These are phyloP conservation scores for Pleurotus tuber-regium DNA, from an alignment of 768 basidiomycete species.

Conservation along the genomic window DNA sequence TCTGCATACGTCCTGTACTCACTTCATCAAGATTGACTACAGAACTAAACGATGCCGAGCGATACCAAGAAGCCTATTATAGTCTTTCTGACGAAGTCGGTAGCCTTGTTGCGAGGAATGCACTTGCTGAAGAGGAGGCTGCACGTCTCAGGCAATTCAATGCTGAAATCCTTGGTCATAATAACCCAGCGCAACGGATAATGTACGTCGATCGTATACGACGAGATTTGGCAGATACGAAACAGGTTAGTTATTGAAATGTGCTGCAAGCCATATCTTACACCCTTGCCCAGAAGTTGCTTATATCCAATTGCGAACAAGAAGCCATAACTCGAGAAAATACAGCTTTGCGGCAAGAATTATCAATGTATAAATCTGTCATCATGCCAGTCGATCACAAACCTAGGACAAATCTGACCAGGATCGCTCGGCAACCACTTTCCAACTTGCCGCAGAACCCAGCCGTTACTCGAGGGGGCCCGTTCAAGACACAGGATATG, in stretches of 20 bases:
- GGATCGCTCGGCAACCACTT: constrained; percentile 47
- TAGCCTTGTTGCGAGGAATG: constrained; percentile 64
- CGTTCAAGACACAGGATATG: background rate
- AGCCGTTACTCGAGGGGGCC: background rate
- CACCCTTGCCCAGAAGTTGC: constrained; percentile 40
- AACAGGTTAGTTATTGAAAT: constrained; percentile 59
- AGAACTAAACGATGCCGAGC: constrained; percentile 59
- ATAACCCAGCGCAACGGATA: constrained; percentile 83
- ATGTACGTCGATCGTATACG: constrained; percentile 84
- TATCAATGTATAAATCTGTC: constrained; percentile 62
- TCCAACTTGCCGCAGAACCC: constrained; percentile 34
- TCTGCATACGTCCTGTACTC: constrained; percentile 6
- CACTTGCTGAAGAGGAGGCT: constrained; percentile 79
- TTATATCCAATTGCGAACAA: constrained; percentile 43
- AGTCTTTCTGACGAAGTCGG: constrained; percentile 62
- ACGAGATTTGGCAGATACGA: constrained; percentile 73
- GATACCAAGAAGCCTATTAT: constrained; percentile 71
- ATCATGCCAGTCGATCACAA: constrained; percentile 46
- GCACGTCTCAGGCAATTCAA: constrained; percentile 76
- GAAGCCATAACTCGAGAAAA: constrained; percentile 43
- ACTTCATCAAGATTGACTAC: constrained; percentile 30
- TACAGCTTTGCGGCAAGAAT: constrained; percentile 47
- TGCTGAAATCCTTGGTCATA: constrained; percentile 81
- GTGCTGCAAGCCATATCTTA: background rate
- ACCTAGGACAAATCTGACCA: constrained; percentile 52